Percentiles rank a stretch among this genome's conserved stretches.
Evolutionary conservation across 2,329 filamentous ascomycete genomes (phyloP).

Genomic region (Fusarium brevicatenulatum): DNA sequence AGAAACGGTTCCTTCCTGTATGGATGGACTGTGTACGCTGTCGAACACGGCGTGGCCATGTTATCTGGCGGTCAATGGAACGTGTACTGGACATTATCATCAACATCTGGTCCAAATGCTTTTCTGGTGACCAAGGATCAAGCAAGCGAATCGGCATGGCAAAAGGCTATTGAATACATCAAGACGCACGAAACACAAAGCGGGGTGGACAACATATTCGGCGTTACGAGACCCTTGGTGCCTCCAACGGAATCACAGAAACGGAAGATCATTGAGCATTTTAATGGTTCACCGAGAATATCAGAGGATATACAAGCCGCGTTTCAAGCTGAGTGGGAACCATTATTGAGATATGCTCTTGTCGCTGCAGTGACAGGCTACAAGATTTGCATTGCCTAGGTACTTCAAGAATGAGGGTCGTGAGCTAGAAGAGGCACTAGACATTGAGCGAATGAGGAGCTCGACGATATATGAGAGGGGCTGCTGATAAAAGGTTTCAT

Average conservation of each 20-base stretch:
- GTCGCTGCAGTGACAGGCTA: background rate
- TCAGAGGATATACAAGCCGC: background rate
- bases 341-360: fast-evolving
- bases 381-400: background rate
- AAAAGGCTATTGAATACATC: background rate
- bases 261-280: background rate
- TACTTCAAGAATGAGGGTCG: background rate
- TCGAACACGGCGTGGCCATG: fast-evolving
- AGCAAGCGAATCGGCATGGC: fast-evolving
- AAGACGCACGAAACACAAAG: background rate
- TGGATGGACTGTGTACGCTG: fast-evolving
- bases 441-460: background rate
- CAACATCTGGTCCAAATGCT: background rate
- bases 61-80: background rate
- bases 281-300: background rate
- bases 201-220: background rate
- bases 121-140: no score
- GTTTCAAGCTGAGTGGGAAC: background rate
- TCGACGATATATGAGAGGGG: background rate
- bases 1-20: background rate
- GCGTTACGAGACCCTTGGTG: fast-evolving
- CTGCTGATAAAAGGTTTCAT: no score
- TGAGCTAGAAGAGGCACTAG: background rate
- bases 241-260: background rate
- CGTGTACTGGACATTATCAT: background rate